Evolutionary conservation across 169 alveolate genomes (phyloP), one percentile per base, ranked within the genome.

Genomic region (Plasmodium gaboni): DNA sequence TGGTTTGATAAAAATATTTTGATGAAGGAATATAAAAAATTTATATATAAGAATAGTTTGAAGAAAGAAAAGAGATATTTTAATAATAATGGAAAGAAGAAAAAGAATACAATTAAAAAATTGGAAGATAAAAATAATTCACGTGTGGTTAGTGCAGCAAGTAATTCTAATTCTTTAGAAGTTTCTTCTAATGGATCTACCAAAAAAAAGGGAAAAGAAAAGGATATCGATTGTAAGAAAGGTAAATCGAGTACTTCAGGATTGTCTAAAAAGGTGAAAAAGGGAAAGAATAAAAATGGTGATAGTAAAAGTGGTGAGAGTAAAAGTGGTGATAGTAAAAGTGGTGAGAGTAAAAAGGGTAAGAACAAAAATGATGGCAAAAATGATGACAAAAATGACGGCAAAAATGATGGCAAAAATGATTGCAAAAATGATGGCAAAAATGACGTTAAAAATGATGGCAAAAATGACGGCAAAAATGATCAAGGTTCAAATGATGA

Each of bases 21-120:
- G 48, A 80, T 80, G 83, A 80, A 80, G 28, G 90, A 80, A 60
- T 80, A 80, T 55, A 80, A 80, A 48, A 80, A 80, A 60, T 80
- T 55, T 71, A 68, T 80, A 55, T 80, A 80, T 67, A 80, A 80
- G 51, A 65, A 80, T 50, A 80, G 90, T 32, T 50, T 80, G 13
- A 80, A 80, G 60, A 65, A 63, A 51, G 83, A 68, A 19, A 80
- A 80, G 19, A 68, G 69, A 19, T 53, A 64, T 61, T 67, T 57
- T 9, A 80, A 57, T 55, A 55, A 32, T 7, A 78, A 57, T 78
- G 24, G 13, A 6, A 48, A 15, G 3, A 26, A 69, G 9, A 17
- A 2, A 13, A 24, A 19, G 1, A 50, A 32, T 32, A 4, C 44
- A 32, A 32, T 32, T 32, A 6, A 48, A 8, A 48, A 46, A 19